phyloP scores from a whole-genome alignment of 139 green algal genomes.

The Chlamydomonas asymmetrica region DNA sequence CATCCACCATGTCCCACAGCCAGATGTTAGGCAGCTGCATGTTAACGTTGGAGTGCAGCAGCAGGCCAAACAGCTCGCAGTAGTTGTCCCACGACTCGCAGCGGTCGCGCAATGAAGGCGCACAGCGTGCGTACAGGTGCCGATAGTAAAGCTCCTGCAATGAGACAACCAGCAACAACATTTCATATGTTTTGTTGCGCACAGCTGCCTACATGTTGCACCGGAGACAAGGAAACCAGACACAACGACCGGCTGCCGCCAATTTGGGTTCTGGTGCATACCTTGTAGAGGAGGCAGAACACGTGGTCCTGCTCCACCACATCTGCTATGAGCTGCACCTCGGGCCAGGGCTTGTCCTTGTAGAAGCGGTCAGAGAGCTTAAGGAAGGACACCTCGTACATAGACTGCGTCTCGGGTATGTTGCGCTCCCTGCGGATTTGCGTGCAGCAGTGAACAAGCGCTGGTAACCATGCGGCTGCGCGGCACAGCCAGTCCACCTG shows the following conservation, averaged over 20 bases:
- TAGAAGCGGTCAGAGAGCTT: conserved; percentile 97
- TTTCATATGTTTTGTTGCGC: too few species aligned
- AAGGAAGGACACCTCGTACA: conserved; percentile 95
- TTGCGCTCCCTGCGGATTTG: conserved; percentile 83
- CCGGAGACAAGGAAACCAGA: too few species aligned
- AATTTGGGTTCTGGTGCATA: conserved; percentile 19
- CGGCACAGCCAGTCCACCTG: neutral
- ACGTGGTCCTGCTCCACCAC: conserved; percentile 97
- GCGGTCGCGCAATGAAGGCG: conserved; percentile 80
- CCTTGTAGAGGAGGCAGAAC: conserved; percentile 98
- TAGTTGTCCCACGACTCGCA: conserved; percentile 96
- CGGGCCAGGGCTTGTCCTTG: conserved; percentile 87
- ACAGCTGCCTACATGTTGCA: too few species aligned
- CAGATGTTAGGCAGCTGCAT: conserved; percentile 97
- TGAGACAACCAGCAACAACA: neutral
- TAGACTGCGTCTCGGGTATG: conserved; percentile 94
- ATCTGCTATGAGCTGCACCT: conserved; percentile 76
- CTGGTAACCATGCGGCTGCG: too few species aligned
- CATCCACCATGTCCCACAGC: conserved; percentile 99
- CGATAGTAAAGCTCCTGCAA: conserved; percentile 93
- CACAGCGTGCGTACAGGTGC: conserved; percentile 86
- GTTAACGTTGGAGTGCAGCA: conserved; percentile 93
- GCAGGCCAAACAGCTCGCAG: conserved; percentile 84
- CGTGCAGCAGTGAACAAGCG: neutral
- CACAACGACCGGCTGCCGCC: too few species aligned